phyloP scores from a whole-genome alignment of 441 rosid genomes.

The Brassica balearica region DNA sequence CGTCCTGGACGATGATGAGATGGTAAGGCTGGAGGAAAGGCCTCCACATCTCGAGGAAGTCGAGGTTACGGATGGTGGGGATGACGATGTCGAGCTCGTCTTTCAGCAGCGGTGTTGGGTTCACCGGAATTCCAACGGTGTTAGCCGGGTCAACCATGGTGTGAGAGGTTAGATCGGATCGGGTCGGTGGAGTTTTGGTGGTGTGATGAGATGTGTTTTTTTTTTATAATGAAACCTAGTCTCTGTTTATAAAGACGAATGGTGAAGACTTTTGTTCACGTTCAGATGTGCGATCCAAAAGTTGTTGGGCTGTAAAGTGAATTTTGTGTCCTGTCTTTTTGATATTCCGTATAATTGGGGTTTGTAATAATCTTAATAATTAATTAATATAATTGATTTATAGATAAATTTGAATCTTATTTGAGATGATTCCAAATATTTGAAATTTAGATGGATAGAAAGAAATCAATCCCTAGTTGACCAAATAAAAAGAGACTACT shows the following conservation, averaged over 20 bases:
- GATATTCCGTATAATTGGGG: constrained; percentile 19
- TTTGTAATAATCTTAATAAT: constrained; percentile 15
- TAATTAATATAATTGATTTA: background rate
- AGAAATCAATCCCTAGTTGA: background rate
- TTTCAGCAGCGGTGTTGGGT: constrained; percentile 55
- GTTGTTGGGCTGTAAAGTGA: constrained; percentile 27
- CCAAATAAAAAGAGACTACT: background rate
- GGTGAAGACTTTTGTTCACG: constrained; percentile 7
- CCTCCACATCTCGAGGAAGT: constrained; percentile 97
- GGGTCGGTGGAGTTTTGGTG: constrained; percentile 16
- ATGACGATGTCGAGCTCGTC: constrained; percentile 92
- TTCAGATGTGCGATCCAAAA: constrained; percentile 11
- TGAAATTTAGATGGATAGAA: background rate
- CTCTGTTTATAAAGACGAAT: background rate
- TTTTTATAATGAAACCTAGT: constrained; percentile 1
- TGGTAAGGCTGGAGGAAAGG: constrained; percentile 94
- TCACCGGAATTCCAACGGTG: constrained; percentile 39
- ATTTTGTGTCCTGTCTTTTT: constrained; percentile 29
- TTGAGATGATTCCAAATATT: background rate
- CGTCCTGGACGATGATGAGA: constrained; percentile 94
- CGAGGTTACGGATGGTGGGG: constrained; percentile 87
- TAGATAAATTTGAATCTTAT: background rate
- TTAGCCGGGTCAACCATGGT: constrained; percentile 7
- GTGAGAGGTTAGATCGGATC: constrained; percentile 24
- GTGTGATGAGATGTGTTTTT: background rate